Evolutionary conservation across 805 yeast genomes (phyloP).

Genomic region (Pichia pseudocactophila): DNA sequence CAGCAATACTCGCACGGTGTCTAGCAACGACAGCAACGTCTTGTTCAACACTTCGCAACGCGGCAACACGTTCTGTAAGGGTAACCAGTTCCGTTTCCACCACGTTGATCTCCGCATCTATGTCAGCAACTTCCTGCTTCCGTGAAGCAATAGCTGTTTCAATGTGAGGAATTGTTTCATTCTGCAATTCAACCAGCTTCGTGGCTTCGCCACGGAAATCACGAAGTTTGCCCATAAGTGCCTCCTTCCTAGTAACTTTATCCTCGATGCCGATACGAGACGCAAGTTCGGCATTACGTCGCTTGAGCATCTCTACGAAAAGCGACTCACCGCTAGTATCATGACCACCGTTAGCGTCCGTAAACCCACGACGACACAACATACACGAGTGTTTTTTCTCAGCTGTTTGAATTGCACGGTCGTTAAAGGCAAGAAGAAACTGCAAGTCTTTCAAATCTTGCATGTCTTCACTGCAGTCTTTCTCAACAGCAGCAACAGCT

Average conservation of each 20-base stretch:
- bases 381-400: slow-evolving; percentile 50
- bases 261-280: slow-evolving; percentile 14
- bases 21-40: slow-evolving; percentile 7
- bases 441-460: slow-evolving; percentile 61
- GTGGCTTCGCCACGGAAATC: slow-evolving; percentile 23
- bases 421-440: slow-evolving; percentile 62
- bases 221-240: slow-evolving; percentile 21
- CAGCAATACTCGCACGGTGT: slow-evolving; percentile 8
- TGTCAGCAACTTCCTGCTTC: neutral
- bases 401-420: slow-evolving; percentile 60
- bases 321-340: slow-evolving; percentile 13
- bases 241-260: slow-evolving; percentile 22
- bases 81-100: slow-evolving; percentile 22
- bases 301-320: slow-evolving; percentile 20
- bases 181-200: slow-evolving; percentile 15
- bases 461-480: slow-evolving; percentile 48
- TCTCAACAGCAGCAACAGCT: slow-evolving; percentile 45
- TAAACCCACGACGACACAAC: slow-evolving; percentile 64
- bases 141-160: neutral
- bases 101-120: slow-evolving; percentile 8
- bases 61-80: slow-evolving; percentile 1
- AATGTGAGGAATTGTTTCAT: slow-evolving; percentile 24
- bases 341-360: slow-evolving; percentile 16
- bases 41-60: slow-evolving; percentile 7
- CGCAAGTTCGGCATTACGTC: slow-evolving; percentile 18